These are phyloP conservation scores for Lactarius deliciosus DNA, from an alignment of 768 basidiomycete species.

Conservation along the genomic window DNA sequence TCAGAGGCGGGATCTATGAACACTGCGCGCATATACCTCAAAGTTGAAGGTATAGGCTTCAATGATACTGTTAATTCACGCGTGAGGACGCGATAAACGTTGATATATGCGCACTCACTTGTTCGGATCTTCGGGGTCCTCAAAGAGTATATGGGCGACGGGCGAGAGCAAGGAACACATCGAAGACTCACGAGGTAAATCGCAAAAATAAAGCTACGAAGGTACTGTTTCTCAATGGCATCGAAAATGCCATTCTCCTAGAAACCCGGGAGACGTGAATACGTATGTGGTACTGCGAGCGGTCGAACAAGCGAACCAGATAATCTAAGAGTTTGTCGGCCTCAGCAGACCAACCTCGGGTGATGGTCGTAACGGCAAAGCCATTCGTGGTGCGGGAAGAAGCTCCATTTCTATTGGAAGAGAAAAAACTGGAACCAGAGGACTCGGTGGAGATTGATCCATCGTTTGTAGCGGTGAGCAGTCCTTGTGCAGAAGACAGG, in stretches of 20 bases:
- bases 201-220: conserved; percentile 82
- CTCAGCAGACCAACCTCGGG: conserved; percentile 76
- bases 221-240: conserved; percentile 79
- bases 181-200: conserved; percentile 67
- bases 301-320: conserved; percentile 48
- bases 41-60: conserved; percentile 91
- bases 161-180: background rate
- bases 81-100: conserved; percentile 10
- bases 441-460: conserved; percentile 36
- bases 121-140: conserved; percentile 85
- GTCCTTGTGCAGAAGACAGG: conserved; percentile 39
- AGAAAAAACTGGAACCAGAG: conserved; percentile 41
- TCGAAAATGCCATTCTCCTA: conserved; percentile 88
- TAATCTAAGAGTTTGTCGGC: conserved; percentile 82
- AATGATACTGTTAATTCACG: conserved; percentile 55
- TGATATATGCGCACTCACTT: conserved; percentile 54
- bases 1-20: background rate
- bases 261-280: background rate
- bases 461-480: conserved; percentile 49
- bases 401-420: conserved; percentile 33
- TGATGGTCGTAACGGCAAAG: conserved; percentile 72
- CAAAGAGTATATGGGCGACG: conserved; percentile 18
- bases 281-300: conserved; percentile 19
- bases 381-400: conserved; percentile 52
- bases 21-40: conserved; percentile 35